Conservation (phyloP, 2,329 filamentous ascomycete species). For the Teratosphaeria viscida region DNA sequence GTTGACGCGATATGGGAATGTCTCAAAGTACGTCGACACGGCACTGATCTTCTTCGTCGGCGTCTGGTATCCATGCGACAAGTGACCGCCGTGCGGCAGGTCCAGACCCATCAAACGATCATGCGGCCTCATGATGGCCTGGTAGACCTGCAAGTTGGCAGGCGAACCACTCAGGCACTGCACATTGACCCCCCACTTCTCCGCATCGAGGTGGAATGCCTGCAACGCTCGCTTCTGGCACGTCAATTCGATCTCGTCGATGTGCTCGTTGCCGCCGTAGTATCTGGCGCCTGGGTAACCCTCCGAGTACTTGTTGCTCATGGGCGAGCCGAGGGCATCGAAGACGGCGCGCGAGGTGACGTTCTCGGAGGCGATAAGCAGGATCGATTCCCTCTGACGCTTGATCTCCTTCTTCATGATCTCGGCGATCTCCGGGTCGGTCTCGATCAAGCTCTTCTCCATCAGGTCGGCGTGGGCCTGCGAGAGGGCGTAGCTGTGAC, state of each 20-base stretch:
- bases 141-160: constrained; percentile 76
- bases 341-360: constrained; percentile 97
- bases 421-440: constrained; percentile 85
- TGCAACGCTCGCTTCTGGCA: constrained; percentile 90
- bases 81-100: constrained; percentile 87
- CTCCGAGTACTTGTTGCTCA: constrained; percentile 97
- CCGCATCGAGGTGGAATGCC: constrained; percentile 75
- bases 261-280: constrained; percentile 98
- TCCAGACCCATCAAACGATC: constrained; percentile 96
- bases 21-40: constrained; percentile 98
- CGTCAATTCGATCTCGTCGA: constrained; percentile 87
- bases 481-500: constrained; percentile 49
- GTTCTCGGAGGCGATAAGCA: constrained; percentile 98
- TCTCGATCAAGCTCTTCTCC: constrained; percentile 84
- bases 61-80: constrained; percentile 96
- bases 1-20: constrained; percentile 88
- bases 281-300: constrained; percentile 96
- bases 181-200: constrained; percentile 98
- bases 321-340: constrained; percentile 87
- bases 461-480: constrained; percentile 68
- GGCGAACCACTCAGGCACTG: constrained; percentile 79
- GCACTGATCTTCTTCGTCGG: constrained; percentile 76
- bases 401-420: constrained; percentile 97
- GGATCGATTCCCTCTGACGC: constrained; percentile 96
- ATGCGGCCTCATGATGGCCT: constrained; percentile 81